Base-by-base conservation (phyloP, 2,329 filamentous ascomycete genomes). In the Xylariales sp. region DNA sequence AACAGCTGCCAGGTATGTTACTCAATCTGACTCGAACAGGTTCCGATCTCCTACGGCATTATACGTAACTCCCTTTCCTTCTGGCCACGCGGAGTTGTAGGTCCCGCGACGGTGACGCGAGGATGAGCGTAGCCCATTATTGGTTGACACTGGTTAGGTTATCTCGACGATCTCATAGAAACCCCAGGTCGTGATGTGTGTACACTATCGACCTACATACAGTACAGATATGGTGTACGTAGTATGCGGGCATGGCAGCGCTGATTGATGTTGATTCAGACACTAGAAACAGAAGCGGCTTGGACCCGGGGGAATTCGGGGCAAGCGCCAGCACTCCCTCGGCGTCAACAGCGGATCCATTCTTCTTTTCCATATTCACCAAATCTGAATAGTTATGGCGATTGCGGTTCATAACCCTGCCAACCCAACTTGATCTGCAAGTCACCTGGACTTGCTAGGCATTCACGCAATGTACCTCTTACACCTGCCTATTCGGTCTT, bases 371-470 rank as follows among this genome's bases (percentile, higher is more conserved):
- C 32, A 61, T 39, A 23, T 65, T 56, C 41, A 28, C 23, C 16
- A 52, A 49, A 36, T 46, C 43, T 41, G 2, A 54, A 23, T 48
- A 45, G 62, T 61, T 49, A 41, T 28, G 34, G 52, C 43, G 28
- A 52, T 48, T 58, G 32, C 50, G 30, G 34, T 61, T 60, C 32
- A 45, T 48, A 63, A 66, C 67, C 67, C 63, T 69, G 67, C 41
- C 59, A 28, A 50, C 23, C 56, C 50, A 67, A 62, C 64, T 55
- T 36, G 62, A 69, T 69, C 61, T 67, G 64, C 64, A 67, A 63
- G 65, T 65, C 57, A 65, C 65, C 54, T 63, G 65, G 65, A 43
- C 53, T 30, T 34, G 7, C 45, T 54, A 49, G 18, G 52, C 18
- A 48, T 50, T 16, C 50, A 61, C 41, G 32, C 41, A 3, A 41